These are phyloP conservation scores for Murraya paniculata DNA, from an alignment of 345 rosid species.

Conservation along the genomic window DNA sequence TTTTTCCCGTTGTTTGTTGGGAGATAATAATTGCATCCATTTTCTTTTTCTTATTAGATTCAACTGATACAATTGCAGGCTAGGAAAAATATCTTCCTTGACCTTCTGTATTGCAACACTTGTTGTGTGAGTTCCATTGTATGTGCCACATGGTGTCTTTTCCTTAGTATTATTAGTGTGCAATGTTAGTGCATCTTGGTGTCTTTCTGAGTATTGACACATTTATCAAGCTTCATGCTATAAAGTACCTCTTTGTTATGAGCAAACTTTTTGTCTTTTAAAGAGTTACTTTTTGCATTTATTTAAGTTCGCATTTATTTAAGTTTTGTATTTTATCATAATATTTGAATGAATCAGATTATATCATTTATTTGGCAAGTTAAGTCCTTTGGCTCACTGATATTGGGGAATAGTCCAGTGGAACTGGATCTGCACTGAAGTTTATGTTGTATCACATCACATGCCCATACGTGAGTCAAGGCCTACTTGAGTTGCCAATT, in stretches of 20 bases:
- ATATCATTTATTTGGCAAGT: neutral
- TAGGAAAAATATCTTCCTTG: neutral
- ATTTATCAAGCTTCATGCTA: neutral
- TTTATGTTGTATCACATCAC: neutral
- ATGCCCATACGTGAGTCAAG: neutral
- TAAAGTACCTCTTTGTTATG: neutral
- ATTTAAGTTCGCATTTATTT: neutral
- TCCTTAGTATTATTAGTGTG: neutral
- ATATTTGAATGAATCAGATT: neutral
- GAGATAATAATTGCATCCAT: neutral
- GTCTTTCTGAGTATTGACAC: neutral
- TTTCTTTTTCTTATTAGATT: too few species aligned
- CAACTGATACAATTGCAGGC: neutral
- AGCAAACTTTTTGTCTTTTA: neutral
- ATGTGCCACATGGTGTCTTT: neutral
- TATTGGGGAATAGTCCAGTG: neutral
- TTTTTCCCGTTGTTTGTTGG: neutral
- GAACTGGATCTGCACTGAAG: neutral
- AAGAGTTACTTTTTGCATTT: neutral
- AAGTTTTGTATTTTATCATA: neutral
- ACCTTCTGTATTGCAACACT: neutral
- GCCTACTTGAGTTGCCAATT: neutral
- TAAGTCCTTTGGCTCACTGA: neutral
- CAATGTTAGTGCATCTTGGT: neutral
- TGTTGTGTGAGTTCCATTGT: neutral